Conservation (phyloP, 495 filamentous ascomycete genomes). For the Daldinia grandis region DNA sequence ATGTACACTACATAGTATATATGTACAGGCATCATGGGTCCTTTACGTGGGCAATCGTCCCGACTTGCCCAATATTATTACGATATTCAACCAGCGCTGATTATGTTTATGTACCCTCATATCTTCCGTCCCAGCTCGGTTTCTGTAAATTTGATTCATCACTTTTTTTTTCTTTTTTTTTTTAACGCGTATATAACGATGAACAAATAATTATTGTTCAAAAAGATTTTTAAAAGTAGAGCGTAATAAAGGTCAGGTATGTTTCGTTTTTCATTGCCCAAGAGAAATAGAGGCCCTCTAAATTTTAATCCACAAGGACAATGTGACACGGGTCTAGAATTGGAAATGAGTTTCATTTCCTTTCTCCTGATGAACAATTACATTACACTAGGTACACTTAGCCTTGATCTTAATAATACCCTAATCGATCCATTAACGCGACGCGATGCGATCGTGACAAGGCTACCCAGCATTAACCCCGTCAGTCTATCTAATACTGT, state of each 20-base stretch:
- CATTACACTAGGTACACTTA: too few relatives aligned
- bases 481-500: neutral
- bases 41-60: neutral
- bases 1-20: too few relatives aligned
- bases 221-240: neutral
- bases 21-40: slow-evolving; percentile 21
- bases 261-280: too few relatives aligned
- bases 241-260: neutral
- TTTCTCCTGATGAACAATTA: slow-evolving; percentile 4
- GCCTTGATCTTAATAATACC: neutral
- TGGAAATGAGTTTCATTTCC: slow-evolving; percentile 42
- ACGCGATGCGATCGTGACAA: slow-evolving; percentile 4
- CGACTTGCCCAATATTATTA: slow-evolving; percentile 11
- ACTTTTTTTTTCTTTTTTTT: too few relatives aligned
- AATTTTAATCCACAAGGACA: slow-evolving; percentile 27
- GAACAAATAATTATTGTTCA: neutral
- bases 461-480: neutral
- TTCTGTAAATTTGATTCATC: neutral
- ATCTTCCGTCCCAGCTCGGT: neutral
- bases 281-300: neutral
- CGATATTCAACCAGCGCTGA: neutral
- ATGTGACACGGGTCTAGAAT: slow-evolving; percentile 35
- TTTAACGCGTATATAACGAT: neutral
- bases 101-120: neutral
- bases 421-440: neutral